These are phyloP conservation scores for Salix suchowensis DNA, from an alignment of 345 rosid genomes.

Conservation along the genomic window DNA sequence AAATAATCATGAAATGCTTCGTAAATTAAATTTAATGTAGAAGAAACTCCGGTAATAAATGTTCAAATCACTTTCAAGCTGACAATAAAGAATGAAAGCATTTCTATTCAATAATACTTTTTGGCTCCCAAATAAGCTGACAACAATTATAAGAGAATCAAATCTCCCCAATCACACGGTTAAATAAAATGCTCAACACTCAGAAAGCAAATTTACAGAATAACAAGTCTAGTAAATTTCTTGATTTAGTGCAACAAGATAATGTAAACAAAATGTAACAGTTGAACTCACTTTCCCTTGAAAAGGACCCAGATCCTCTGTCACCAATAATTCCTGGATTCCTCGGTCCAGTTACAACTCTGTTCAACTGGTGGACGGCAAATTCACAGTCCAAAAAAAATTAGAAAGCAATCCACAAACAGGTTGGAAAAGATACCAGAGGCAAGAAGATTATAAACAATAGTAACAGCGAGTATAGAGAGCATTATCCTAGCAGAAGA, in stretches of 20 bases:
- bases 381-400: not conserved
- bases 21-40: not conserved
- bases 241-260: not conserved
- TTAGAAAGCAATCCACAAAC: not conserved
- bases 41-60: not conserved
- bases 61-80: not conserved
- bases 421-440: not conserved
- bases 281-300: slow-evolving; percentile 89
- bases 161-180: not conserved
- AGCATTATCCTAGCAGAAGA: not conserved
- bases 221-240: not conserved
- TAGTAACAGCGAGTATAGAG: not conserved
- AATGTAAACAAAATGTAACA: not conserved
- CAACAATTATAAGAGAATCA: not conserved
- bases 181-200: not conserved
- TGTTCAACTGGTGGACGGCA: slow-evolving; percentile 54
- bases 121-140: not conserved
- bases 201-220: not conserved
- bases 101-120: not conserved
- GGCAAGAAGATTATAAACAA: not conserved
- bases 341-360: slow-evolving; percentile 89
- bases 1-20: not conserved
- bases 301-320: slow-evolving; percentile 88
- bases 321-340: slow-evolving; percentile 94
- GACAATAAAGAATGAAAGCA: not conserved